Evolutionary conservation across 2,329 filamentous ascomycete genomes (phyloP).

Genomic region (Aspergillus quadrilineatus): DNA sequence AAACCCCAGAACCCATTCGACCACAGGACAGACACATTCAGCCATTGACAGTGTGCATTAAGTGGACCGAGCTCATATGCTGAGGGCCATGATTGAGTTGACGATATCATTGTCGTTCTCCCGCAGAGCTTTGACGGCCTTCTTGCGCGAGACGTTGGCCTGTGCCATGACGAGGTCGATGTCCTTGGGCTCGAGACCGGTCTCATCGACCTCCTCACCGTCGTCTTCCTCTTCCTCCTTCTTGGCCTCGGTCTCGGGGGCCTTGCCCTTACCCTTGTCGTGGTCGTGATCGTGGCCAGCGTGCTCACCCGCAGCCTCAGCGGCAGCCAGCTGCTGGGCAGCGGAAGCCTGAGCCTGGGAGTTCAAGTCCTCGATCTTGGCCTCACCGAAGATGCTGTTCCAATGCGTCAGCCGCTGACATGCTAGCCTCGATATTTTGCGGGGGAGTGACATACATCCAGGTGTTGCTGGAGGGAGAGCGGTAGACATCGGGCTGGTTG

Average conservation of each 20-base stretch:
- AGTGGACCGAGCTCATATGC: constrained; percentile 57
- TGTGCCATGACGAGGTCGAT: constrained; percentile 99
- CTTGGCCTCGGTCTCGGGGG: constrained; percentile 57
- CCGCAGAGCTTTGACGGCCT: constrained; percentile 92
- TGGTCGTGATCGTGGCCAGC: constrained; percentile 53
- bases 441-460: constrained; percentile 75
- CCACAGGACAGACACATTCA: constrained; percentile 24
- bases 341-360: constrained; percentile 94
- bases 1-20: constrained; percentile 33
- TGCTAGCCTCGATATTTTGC: constrained; percentile 1
- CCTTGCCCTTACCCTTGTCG: constrained; percentile 71
- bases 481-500: constrained; percentile 99
- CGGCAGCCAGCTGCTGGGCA: constrained; percentile 87
- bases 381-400: constrained; percentile 93
- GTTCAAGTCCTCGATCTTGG: constrained; percentile 99
- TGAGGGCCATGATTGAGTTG: constrained; percentile 99
- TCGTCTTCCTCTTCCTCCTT: constrained; percentile 87
- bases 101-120: constrained; percentile 99
- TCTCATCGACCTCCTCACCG: constrained; percentile 91
- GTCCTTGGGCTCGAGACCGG: constrained; percentile 96
- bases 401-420: constrained; percentile 24
- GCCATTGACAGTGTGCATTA: constrained; percentile 26
- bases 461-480: constrained; percentile 98
- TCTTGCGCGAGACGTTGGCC: constrained; percentile 93
- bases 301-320: constrained; percentile 61